Evolutionary conservation across 179 eudicot genomes (phyloP).

Genomic region (Beta macrorhiza): DNA sequence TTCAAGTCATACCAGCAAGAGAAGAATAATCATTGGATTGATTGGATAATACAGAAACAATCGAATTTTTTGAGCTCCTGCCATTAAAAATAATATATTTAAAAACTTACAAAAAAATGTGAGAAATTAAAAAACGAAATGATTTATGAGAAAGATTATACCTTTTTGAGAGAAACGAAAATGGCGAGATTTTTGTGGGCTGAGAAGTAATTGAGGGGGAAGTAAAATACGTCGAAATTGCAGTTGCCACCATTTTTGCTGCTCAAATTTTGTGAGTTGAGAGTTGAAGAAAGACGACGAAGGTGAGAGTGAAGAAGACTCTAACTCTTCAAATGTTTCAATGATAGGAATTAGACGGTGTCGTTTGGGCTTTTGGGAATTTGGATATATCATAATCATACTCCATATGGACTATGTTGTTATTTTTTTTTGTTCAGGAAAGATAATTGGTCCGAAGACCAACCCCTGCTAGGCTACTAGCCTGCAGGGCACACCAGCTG

Average conservation of each 20-base stretch:
- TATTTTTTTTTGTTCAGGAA: no score
- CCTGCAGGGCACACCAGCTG: no score
- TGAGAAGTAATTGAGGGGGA: slow-evolving; percentile 23
- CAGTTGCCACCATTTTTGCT: slow-evolving; percentile 38
- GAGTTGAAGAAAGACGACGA: background rate
- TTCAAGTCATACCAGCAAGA: slow-evolving; percentile 11
- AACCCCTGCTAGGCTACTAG: no score
- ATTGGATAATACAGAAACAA: slow-evolving; percentile 30
- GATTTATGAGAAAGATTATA: background rate
- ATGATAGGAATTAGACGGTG: background rate
- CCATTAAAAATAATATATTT: background rate
- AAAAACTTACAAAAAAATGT: background rate
- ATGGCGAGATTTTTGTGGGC: slow-evolving; percentile 20
- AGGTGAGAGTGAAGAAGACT: background rate
- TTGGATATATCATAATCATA: background rate
- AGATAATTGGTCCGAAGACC: no score
- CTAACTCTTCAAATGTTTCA: background rate
- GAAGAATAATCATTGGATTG: slow-evolving; percentile 28
- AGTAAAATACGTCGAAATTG: slow-evolving; percentile 35
- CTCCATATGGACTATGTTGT: no score
- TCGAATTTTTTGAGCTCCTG: slow-evolving; percentile 34
- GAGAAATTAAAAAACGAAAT: background rate
- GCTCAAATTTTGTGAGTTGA: background rate
- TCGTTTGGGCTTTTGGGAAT: background rate
- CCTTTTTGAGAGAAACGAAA: slow-evolving; percentile 18